phyloP scores from a whole-genome alignment of 805 yeast species.

The Candida endomychidarum region DNA sequence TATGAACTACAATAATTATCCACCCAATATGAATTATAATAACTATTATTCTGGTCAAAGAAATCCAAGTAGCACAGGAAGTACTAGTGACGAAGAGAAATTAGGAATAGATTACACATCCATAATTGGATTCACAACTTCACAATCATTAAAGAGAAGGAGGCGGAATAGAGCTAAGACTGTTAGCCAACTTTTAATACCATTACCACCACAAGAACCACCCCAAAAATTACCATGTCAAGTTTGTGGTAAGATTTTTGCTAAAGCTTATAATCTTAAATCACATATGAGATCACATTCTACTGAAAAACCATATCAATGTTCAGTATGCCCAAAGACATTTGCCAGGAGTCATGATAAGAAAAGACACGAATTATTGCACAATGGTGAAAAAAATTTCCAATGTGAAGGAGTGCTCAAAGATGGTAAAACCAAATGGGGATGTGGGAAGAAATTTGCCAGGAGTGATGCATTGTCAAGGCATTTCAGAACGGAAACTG shows the following conservation, averaged over 20 bases:
- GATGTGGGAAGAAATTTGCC: slow-evolving; percentile 72
- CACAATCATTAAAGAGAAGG: slow-evolving; percentile 30
- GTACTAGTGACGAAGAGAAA: slow-evolving; percentile 6
- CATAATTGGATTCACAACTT: slow-evolving; percentile 33
- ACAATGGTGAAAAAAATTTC: slow-evolving; percentile 69
- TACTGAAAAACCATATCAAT: slow-evolving; percentile 66
- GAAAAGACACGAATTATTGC: slow-evolving; percentile 74
- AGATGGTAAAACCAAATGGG: slow-evolving; percentile 65
- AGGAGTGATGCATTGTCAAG: slow-evolving; percentile 76
- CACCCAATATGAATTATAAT: not conserved
- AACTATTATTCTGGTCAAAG: not conserved
- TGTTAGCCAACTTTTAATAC: no score
- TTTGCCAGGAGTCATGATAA: slow-evolving; percentile 80
- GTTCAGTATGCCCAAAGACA: slow-evolving; percentile 61
- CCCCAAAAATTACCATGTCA: slow-evolving; percentile 34
- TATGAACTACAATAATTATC: not conserved
- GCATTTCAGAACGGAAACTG: slow-evolving; percentile 75
- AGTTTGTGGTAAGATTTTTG: slow-evolving; percentile 45
- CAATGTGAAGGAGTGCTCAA: slow-evolving; percentile 61
- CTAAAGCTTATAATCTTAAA: slow-evolving; percentile 50
- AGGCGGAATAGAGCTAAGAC: slow-evolving; percentile 20
- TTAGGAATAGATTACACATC: slow-evolving; percentile 32
- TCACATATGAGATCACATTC: slow-evolving; percentile 57
- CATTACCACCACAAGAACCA: not conserved
- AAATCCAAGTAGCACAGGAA: slow-evolving; percentile 1